These are phyloP conservation scores for Musa beccarii DNA, from an alignment of 176 grass and related monocot species.

Conservation along the genomic window DNA sequence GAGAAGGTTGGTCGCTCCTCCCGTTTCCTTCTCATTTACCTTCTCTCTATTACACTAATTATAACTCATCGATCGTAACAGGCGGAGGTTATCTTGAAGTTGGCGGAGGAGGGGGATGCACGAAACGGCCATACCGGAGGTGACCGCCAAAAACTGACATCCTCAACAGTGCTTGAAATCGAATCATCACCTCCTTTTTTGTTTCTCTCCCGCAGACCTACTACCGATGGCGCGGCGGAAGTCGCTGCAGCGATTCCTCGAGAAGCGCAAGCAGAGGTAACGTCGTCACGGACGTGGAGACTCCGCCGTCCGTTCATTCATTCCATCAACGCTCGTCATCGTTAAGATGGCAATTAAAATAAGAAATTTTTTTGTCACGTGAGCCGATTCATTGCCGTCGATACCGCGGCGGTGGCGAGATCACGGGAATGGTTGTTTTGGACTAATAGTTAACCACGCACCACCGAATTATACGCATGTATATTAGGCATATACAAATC, in stretches of 20 bases:
- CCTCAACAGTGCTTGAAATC: too few relatives aligned
- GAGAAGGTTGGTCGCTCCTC: slow-evolving; percentile 30
- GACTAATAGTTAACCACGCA: too few relatives aligned
- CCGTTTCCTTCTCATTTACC: not conserved
- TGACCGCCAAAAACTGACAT: not conserved
- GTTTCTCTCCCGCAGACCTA: not conserved
- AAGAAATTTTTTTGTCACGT: not conserved
- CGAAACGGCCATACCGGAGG: slow-evolving; percentile 25
- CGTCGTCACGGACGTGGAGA: not conserved
- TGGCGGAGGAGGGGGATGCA: slow-evolving; percentile 19
- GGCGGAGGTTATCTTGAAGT: slow-evolving; percentile 46
- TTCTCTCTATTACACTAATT: not conserved
- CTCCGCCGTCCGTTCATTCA: not conserved
- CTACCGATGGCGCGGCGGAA: slow-evolving; percentile 54
- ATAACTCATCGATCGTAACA: not conserved
- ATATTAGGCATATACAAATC: too few relatives aligned
- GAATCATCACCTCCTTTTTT: too few relatives aligned
- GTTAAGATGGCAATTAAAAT: not conserved
- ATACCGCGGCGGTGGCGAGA: not conserved
- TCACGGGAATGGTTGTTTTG: not conserved
- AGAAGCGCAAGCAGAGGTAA: slow-evolving; percentile 67
- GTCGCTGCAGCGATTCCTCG: slow-evolving; percentile 61
- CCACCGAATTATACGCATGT: too few relatives aligned
- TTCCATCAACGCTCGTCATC: not conserved
- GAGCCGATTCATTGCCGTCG: not conserved